These are phyloP conservation scores for Betula pendula DNA, from an alignment of 306 rosid species.

Conservation along the genomic window DNA sequence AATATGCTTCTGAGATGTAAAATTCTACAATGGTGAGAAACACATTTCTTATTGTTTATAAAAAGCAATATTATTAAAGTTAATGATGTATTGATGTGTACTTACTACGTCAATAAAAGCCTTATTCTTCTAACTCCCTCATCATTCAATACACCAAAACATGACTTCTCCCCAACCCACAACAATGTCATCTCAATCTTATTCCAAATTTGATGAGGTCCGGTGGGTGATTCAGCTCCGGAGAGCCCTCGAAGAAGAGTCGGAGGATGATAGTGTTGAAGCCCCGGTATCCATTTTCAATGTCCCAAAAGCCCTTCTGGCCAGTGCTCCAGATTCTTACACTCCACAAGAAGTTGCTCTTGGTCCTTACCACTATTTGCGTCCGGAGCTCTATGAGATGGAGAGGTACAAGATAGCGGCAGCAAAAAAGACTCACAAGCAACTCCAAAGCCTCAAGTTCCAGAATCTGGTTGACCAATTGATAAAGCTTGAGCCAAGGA, in stretches of 20 bases:
- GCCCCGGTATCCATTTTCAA: conserved; percentile 59
- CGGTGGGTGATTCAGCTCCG: conserved; percentile 66
- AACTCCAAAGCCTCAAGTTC: conserved; percentile 39
- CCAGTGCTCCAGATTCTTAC: conserved; percentile 59
- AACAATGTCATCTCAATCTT: conserved; percentile 30
- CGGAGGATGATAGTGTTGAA: conserved; percentile 51
- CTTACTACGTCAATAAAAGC: not conserved
- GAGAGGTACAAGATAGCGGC: conserved; percentile 69
- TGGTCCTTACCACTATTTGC: conserved; percentile 75
- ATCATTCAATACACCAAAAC: conserved; percentile 19
- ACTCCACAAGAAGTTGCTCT: conserved; percentile 73
- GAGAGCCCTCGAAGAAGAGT: conserved; percentile 57
- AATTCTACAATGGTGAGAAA: conserved; percentile 14
- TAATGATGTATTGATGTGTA: no score
- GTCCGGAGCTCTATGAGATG: conserved; percentile 80
- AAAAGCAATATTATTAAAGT: not conserved
- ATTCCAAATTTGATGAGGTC: conserved; percentile 50
- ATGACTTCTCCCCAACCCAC: conserved; percentile 40
- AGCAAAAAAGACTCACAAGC: conserved; percentile 55
- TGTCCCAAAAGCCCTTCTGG: conserved; percentile 53
- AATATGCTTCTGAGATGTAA: conserved; percentile 15
- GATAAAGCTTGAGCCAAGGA: conserved; percentile 43
- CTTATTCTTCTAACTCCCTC: conserved; percentile 24
- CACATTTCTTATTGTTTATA: conserved; percentile 21
- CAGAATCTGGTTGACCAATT: conserved; percentile 53